Evolutionary conservation across 495 filamentous ascomycete species (phyloP), one percentile per base, ranked within the genome.

Genomic region (Chaetomium cochliodes): DNA sequence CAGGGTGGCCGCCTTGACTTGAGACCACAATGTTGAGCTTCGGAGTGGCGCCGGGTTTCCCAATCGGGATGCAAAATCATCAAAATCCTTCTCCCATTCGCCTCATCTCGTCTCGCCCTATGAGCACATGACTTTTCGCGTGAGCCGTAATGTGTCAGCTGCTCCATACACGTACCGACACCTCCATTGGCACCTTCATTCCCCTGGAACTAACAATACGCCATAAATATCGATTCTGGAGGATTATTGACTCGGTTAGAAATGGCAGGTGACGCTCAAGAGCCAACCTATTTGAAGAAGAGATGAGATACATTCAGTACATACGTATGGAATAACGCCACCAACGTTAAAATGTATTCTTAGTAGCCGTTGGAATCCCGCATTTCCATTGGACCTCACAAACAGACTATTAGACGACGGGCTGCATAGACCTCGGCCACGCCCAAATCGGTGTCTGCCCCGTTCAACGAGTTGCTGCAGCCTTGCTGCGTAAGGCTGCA

Each of bases 371-470:
- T 30, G 28, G 25, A 9, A 60, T 51, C 11, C 47, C 2, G 46
- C 28, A 1, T 46, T 51, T 9, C 18, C 58, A 51, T 60, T 60
- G 46, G 46, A 9, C 8, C 20, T 39, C 18, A 11, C 46, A n/a
- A 3, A 25, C 33, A 44, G 11, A 62, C 47, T 53, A 62, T 42
- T 53, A 4, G 23, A 25, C 3, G 15, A 9, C 8, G 33, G 28
- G 2, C 20, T 52, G 58, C 58, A 60, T 37, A 42, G 37, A 28
- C 33, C 16, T 37, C 25, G 25, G 25, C 37, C 44, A 60, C 59
- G 15, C 33, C 22, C 46, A 39, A 3, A 51, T n/a, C 23, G 28
- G 20, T 30, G 9, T 7, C 8, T 4, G 16, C n/a, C 37, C 13
- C 51, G 11, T 30, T 8, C 33, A 16, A 30, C 28, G 28, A 6